Percentiles rank a stretch among this genome's conserved stretches.
Conservation (phyloP, 176 grass and related monocot species). For the Eremochloa ophiuroides region DNA sequence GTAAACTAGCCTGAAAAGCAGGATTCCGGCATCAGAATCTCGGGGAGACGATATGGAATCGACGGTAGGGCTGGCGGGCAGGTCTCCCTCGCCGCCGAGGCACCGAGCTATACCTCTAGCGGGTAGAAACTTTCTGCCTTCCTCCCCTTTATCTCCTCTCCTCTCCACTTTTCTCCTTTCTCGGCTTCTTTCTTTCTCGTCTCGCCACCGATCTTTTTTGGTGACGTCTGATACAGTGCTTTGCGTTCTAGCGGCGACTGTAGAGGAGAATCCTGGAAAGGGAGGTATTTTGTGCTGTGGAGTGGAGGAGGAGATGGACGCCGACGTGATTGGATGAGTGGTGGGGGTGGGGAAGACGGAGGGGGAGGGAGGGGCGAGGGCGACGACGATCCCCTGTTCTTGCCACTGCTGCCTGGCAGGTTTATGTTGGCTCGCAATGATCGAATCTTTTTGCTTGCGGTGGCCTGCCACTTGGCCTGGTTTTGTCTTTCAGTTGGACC, state of each 20-base stretch:
- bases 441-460: background rate
- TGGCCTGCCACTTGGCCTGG: constrained; percentile 13
- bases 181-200: background rate
- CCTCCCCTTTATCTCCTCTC: background rate
- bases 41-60: constrained; percentile 11
- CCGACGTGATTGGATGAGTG: constrained; percentile 32
- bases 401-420: background rate
- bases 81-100: background rate
- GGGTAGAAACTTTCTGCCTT: background rate
- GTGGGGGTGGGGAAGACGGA: background rate
- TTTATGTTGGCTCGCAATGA: background rate
- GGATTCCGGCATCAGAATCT: constrained; percentile 48
- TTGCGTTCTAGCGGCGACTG: constrained; percentile 10
- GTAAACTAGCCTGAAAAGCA: background rate
- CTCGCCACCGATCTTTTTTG: constrained; percentile 28
- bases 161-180: background rate
- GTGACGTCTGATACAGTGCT: constrained; percentile 1
- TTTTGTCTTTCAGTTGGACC: background rate
- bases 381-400: background rate
- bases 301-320: constrained; percentile 10
- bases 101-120: constrained; percentile 17
- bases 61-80: background rate
- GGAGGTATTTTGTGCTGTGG: background rate
- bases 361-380: background rate
- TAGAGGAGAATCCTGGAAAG: constrained; percentile 45